Conservation (phyloP, 1,139 yeast species). For the Yamadazyma siamensis region DNA sequence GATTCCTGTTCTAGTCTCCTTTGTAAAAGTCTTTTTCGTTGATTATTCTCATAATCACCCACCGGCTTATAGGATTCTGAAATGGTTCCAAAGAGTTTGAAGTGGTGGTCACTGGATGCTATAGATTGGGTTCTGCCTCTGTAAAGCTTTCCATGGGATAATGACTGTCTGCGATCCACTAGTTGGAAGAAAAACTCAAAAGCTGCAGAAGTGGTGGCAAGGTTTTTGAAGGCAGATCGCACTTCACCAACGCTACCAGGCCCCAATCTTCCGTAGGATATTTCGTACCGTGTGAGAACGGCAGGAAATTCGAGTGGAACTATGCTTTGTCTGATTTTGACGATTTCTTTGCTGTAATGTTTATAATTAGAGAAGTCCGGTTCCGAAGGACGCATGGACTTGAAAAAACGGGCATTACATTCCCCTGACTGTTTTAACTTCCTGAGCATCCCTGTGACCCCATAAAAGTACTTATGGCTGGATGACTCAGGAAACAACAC, state of each 20-base stretch:
- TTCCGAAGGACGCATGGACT: conserved; percentile 28
- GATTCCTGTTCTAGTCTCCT: conserved; percentile 19
- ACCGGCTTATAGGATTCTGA: conserved; percentile 30
- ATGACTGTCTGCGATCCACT: conserved; percentile 22
- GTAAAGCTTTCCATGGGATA: conserved; percentile 16
- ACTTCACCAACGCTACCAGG: conserved; percentile 27
- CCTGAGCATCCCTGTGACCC: conserved; percentile 15
- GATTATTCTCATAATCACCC: conserved; percentile 26
- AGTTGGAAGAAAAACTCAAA: conserved; percentile 31
- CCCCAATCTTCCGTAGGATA: conserved; percentile 29
- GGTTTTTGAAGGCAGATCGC: conserved; percentile 21
- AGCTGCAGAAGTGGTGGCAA: conserved; percentile 23
- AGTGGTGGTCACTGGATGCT: conserved; percentile 15
- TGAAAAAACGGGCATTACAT: conserved; percentile 23
- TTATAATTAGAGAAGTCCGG: conserved; percentile 21
- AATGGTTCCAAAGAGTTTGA: conserved; percentile 22
- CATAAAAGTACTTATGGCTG: conserved; percentile 20
- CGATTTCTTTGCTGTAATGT: conserved; percentile 18
- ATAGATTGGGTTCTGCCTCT: conserved; percentile 17
- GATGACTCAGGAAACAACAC: conserved; percentile 33
- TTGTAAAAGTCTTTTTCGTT: conserved; percentile 20
- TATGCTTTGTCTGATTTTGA: conserved; percentile 17
- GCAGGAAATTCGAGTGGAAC: conserved; percentile 23
- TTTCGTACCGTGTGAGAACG: conserved; percentile 19
- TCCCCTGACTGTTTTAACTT: conserved; percentile 15